Evolutionary conservation across 2,329 filamentous ascomycete species (phyloP), one percentile per base, ranked within the genome.

Genomic region (Aspergillus versicolor): DNA sequence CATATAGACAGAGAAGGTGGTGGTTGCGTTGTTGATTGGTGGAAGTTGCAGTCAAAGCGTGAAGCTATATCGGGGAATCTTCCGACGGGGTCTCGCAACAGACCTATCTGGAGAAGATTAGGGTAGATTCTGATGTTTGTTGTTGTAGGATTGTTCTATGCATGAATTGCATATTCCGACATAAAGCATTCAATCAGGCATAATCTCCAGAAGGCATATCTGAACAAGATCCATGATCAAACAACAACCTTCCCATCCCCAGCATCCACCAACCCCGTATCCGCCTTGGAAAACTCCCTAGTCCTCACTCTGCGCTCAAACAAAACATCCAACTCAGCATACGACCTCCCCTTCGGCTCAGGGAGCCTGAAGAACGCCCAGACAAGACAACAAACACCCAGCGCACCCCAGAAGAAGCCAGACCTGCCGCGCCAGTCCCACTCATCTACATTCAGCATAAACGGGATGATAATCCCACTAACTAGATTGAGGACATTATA

Each of bases 351-450:
- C 40, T 65, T 66, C 0, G 69, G 71, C 50, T 73, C 71, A 0
- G 70, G 70, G 4, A 73, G 44, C 7, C 67, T 64, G 54, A 67
- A 69, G 58, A 67, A 74, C n/a, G 66, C 67, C 54, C 67, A 75
- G 0, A 70, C 30, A 3, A 64, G 53, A 30, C 65, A 67, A 3
- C 71, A 6, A 2, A 63, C 38, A 9, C 62, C 64, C 1, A 63
- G 54, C 0, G 65, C 71, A 2, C 64, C 65, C 19, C 67, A 75
- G 6, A 75, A 46, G 32, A 75, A 73, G 0, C 70, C 72, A 1
- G 67, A 61, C 46, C 71, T 72, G 8, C 69, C 72, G 1, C 63
- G 46, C 62, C 68, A 63, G 51, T 73, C 62, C n/a, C 61, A 64
- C 27, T 68, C 59, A 21, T 68, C 65, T 7, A 63, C 59, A 38